These are phyloP conservation scores for Chalaropsis thielavioides DNA, from an alignment of 2,329 filamentous ascomycete species.

Conservation along the genomic window DNA sequence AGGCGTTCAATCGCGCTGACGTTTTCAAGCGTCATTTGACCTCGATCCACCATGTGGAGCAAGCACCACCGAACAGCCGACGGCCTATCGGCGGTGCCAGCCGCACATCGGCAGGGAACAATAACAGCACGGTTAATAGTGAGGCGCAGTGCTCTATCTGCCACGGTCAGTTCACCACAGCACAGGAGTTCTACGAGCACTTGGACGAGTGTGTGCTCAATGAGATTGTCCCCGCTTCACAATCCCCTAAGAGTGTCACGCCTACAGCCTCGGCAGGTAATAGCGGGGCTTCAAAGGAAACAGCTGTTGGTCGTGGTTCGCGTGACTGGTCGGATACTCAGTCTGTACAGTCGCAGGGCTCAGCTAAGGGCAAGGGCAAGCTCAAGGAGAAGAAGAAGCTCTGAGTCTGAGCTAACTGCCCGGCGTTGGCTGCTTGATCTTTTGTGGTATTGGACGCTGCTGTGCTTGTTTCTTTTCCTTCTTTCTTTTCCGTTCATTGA, in stretches of 20 bases:
- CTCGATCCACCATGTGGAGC: constrained; percentile 84
- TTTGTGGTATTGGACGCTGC: not conserved
- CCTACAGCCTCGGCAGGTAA: not conserved
- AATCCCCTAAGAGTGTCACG: constrained; percentile 4
- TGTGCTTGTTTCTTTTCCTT: not conserved
- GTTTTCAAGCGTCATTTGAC: constrained; percentile 95
- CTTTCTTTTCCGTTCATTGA: not conserved
- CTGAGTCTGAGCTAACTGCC: not conserved
- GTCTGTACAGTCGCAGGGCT: constrained; percentile 11
- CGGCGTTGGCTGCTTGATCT: too few species aligned
- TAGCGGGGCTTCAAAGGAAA: not conserved
- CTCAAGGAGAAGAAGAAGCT: constrained; percentile 11
- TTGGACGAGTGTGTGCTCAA: constrained; percentile 54
- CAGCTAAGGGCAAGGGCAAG: constrained; percentile 9
- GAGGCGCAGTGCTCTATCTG: constrained; percentile 81
- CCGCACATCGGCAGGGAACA: constrained; percentile 16
- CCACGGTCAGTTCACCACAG: constrained; percentile 59
- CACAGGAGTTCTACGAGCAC: constrained; percentile 96
- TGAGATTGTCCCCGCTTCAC: constrained; percentile 35
- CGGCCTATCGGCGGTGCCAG: constrained; percentile 42
- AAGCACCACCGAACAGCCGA: constrained; percentile 78
- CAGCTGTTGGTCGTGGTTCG: not conserved
- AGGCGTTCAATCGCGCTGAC: constrained; percentile 90
- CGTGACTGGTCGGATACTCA: constrained; percentile 12
- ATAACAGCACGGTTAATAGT: constrained; percentile 14